Evolutionary conservation across 768 basidiomycete genomes (phyloP).

Genomic region (Mycena floridula): DNA sequence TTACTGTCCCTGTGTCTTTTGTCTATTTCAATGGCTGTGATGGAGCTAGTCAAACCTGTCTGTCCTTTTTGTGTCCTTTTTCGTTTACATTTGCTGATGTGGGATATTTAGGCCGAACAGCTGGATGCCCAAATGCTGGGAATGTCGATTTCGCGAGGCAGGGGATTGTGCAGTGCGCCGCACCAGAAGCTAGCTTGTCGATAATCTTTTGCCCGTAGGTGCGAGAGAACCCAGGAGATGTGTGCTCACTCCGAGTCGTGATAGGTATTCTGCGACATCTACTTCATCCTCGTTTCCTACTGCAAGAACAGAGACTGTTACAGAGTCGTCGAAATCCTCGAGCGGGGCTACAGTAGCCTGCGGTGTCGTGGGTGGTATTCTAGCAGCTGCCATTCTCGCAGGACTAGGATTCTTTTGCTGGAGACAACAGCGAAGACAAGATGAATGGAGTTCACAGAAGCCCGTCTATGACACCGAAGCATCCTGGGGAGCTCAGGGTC

Average conservation of each 20-base stretch:
- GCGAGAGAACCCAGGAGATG: background rate
- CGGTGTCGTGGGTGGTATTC: conserved; percentile 36
- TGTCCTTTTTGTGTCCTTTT: background rate
- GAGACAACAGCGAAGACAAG: background rate
- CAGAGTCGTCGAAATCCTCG: conserved; percentile 11
- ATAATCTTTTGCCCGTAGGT: background rate
- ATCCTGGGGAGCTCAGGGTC: background rate
- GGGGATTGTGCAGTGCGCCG: background rate
- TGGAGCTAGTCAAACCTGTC: background rate
- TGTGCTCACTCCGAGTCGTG: background rate
- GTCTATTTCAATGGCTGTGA: background rate
- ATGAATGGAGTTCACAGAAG: background rate
- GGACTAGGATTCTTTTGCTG: conserved; percentile 11
- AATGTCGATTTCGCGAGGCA: background rate
- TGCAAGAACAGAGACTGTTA: background rate
- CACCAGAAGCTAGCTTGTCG: background rate
- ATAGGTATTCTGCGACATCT: background rate
- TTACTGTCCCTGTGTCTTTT: background rate
- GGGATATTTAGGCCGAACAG: background rate
- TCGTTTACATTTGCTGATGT: background rate
- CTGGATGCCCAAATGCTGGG: background rate
- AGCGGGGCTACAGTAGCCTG: conserved; percentile 44
- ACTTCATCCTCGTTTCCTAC: background rate
- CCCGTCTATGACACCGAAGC: background rate
- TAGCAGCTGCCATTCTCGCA: conserved; percentile 23